A percentile compares a stretch with the other conserved stretches of the same genome.
These are phyloP conservation scores for Lasiodiplodia sp. DNA, from an alignment of 2,329 filamentous ascomycete species.

Conservation along the genomic window DNA sequence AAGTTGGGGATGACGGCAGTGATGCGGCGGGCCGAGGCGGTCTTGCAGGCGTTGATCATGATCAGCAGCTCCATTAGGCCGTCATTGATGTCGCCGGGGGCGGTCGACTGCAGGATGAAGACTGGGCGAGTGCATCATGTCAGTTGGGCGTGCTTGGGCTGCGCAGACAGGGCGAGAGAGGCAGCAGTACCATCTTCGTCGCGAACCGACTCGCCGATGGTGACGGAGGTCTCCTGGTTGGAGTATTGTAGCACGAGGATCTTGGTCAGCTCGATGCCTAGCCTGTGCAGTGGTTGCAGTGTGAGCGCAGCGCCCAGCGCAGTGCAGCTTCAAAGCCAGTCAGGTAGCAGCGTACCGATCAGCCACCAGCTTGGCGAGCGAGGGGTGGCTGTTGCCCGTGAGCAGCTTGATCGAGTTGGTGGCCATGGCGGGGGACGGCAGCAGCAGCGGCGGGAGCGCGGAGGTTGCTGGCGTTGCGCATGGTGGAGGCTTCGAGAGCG, in stretches of 20 bases:
- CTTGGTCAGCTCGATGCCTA: constrained; percentile 79
- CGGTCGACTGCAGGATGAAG: constrained; percentile 95
- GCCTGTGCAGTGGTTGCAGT: constrained; percentile 55
- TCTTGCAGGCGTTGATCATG: constrained; percentile 96
- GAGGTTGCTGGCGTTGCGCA: constrained; percentile 23
- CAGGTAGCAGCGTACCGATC: constrained; percentile 59
- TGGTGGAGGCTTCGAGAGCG: constrained; percentile 24
- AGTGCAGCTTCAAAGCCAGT: constrained; percentile 21
- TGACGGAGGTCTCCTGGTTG: constrained; percentile 88
- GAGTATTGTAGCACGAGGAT: constrained; percentile 85
- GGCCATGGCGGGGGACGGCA: constrained; percentile 59
- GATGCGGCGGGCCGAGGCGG: constrained; percentile 84
- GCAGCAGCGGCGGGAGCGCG: constrained; percentile 22
- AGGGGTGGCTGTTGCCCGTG: constrained; percentile 77
- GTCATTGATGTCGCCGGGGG: constrained; percentile 96
- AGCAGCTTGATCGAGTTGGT: constrained; percentile 78
- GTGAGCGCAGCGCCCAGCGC: constrained; percentile 20
- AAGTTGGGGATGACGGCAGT: constrained; percentile 96
- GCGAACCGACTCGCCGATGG: constrained; percentile 92
- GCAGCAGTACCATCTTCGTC: constrained; percentile 81
- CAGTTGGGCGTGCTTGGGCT: constrained; percentile 17
- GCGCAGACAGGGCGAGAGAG: constrained; percentile 46
- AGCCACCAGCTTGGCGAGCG: constrained; percentile 73
- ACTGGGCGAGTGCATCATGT: constrained; percentile 58
- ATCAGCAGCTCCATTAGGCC: constrained; percentile 97